Conservation (phyloP, 257 asterid species). For the Nyctanthes arbortristis region DNA sequence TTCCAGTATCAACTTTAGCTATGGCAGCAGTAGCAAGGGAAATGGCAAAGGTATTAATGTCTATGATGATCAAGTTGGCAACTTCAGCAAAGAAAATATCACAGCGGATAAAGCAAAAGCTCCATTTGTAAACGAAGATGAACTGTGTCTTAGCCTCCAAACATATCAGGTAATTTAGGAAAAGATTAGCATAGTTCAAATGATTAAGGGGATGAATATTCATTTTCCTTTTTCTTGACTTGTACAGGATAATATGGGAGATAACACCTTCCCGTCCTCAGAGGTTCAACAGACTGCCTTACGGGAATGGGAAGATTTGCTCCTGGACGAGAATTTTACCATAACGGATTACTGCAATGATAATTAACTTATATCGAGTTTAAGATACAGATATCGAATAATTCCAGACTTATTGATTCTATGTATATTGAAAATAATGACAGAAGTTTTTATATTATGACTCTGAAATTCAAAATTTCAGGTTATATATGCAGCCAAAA, state of each 20-base stretch:
- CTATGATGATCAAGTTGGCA: not conserved
- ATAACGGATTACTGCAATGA: slow-evolving; percentile 18
- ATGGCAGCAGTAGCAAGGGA: not conserved
- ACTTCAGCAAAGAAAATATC: not conserved
- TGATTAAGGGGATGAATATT: not conserved
- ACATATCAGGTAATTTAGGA: not conserved
- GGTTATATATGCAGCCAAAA: too few species aligned
- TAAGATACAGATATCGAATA: not conserved
- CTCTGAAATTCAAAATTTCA: not conserved
- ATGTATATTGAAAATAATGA: not conserved
- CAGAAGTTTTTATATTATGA: not conserved
- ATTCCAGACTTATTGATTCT: not conserved
- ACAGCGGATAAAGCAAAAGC: not conserved
- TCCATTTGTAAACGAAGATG: not conserved
- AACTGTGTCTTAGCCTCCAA: not conserved
- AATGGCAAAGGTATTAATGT: not conserved
- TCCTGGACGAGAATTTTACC: slow-evolving; percentile 35
- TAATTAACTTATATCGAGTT: not conserved
- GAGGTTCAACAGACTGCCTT: slow-evolving; percentile 24
- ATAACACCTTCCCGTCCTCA: slow-evolving; percentile 14
- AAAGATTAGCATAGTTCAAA: too few species aligned
- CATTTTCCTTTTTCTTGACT: not conserved
- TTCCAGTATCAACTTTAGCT: not conserved
- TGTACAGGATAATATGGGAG: slow-evolving; percentile 15
- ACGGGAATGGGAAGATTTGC: slow-evolving; percentile 49